Percentiles rank a stretch among this genome's conserved stretches.
phyloP scores from a whole-genome alignment of 2,329 filamentous ascomycete species.

The Penicillium hordei region DNA sequence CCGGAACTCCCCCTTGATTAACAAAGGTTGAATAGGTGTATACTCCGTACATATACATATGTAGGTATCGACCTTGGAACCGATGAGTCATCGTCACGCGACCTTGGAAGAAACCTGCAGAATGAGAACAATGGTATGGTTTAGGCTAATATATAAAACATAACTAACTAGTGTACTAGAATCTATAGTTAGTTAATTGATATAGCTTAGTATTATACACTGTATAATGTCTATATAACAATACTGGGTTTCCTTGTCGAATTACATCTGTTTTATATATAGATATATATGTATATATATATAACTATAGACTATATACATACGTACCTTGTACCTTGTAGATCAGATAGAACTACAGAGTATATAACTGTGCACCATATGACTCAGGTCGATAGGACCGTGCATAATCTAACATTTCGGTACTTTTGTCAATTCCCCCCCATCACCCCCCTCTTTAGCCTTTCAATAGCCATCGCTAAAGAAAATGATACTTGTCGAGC shows the following conservation, averaged over 20 bases:
- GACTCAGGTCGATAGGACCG: neutral
- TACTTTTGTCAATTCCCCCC: neutral
- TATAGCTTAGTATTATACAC: neutral
- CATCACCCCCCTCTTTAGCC: neutral
- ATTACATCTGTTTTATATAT: neutral
- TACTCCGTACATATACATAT: neutral
- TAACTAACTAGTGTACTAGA: too few species aligned
- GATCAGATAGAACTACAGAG: neutral
- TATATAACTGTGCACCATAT: neutral
- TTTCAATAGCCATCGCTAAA: neutral
- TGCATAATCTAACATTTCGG: neutral
- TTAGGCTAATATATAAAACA: neutral
- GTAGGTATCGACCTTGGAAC: neutral
- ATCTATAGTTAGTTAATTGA: too few species aligned
- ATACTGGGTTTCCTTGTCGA: neutral
- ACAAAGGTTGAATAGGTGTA: neutral
- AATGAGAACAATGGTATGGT: neutral
- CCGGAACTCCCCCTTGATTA: neutral
- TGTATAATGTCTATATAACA: neutral
- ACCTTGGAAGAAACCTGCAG: neutral
- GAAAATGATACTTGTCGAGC: neutral
- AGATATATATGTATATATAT: neutral
- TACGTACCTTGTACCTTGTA: neutral
- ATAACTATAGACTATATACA: neutral
- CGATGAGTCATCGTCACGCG: neutral